These are phyloP conservation scores for Daedaleopsis nitida DNA, from an alignment of 768 basidiomycete species.

Conservation along the genomic window DNA sequence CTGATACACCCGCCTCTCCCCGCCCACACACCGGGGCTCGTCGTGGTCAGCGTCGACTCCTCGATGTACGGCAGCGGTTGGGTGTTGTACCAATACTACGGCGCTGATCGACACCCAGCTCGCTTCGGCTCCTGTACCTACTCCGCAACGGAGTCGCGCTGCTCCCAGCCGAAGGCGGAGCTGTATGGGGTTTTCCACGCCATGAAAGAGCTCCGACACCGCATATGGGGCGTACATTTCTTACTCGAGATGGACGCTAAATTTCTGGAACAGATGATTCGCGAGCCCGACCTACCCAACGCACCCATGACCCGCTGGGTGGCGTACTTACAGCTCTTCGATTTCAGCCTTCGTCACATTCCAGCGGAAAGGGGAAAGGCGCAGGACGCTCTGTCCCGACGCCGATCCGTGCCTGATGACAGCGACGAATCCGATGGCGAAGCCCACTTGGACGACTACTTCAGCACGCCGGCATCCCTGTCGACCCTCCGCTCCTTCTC, in stretches of 20 bases:
- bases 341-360: constrained; percentile 20
- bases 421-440: constrained; percentile 16
- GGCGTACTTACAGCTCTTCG: constrained; percentile 19
- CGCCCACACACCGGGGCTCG: too few relatives aligned
- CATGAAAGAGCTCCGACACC: constrained; percentile 31
- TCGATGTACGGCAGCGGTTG: too few relatives aligned
- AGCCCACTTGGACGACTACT: constrained; percentile 8
- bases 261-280: constrained; percentile 32
- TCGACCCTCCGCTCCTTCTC: too few relatives aligned
- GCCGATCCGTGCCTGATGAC: not conserved
- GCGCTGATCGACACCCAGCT: too few relatives aligned
- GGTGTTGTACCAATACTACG: too few relatives aligned
- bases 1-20: too few relatives aligned
- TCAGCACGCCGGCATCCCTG: too few relatives aligned
- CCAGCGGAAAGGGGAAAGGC: constrained; percentile 21
- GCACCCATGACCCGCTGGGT: constrained; percentile 27
- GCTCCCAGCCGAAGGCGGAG: too few relatives aligned
- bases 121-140: too few relatives aligned
- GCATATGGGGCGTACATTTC: constrained; percentile 36
- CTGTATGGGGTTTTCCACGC: too few relatives aligned
- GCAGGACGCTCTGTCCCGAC: constrained; percentile 26
- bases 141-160: too few relatives aligned
- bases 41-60: too few relatives aligned
- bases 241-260: constrained; percentile 32
- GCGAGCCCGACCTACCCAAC: constrained; percentile 23